Evolutionary conservation across 73 alveolate species (phyloP), one percentile per base, ranked within the genome.

Genomic region (Paramecium sonneborni): DNA sequence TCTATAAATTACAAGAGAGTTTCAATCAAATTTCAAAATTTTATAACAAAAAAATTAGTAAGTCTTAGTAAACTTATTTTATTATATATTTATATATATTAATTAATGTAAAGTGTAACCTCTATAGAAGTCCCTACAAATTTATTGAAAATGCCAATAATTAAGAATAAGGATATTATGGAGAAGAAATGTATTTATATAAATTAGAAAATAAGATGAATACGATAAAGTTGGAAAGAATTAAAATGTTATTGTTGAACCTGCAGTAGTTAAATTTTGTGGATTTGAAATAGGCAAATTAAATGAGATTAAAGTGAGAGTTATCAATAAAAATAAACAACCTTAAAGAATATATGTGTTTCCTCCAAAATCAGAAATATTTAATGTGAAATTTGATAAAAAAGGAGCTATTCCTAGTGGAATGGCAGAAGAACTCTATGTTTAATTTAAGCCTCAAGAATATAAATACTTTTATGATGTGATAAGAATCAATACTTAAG

Each of bases 351-450:
- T 97, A 57, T 96, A 97, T 57, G 96, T 97, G 11, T 94, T 97
- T 30, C 99, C 99, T 15, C 98, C 99, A 15, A 93, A 96, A 52
- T 95, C 99, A 15, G 93, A 95, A 9, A 95, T 89, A 72, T 97
- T 97, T 97, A 97, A 96, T 91, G 96, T 97, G 1, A 95, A 95
- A 79, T 97, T 96, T 89, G 91, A 95, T 56, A 97, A 97, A 95
- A 97, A 97, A 79, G 99, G 99, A 1, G 96, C 96, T 95, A 97
- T 97, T 9, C 98, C 99, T 11, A 94, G 99, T 6, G 99, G 99
- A 10, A 93, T 96, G 79, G 86, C 97, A 12, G 99, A 97, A 85
- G 97, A 95, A 62, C 96, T 97, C 26, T 96, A 95, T 84, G 97
- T 97, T 38, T 94, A 93, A 72, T 97, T 97, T 92, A 97, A 98